Evolutionary conservation across 2,329 filamentous ascomycete species (phyloP).

Genomic region (Botrytis pseudocinerea): DNA sequence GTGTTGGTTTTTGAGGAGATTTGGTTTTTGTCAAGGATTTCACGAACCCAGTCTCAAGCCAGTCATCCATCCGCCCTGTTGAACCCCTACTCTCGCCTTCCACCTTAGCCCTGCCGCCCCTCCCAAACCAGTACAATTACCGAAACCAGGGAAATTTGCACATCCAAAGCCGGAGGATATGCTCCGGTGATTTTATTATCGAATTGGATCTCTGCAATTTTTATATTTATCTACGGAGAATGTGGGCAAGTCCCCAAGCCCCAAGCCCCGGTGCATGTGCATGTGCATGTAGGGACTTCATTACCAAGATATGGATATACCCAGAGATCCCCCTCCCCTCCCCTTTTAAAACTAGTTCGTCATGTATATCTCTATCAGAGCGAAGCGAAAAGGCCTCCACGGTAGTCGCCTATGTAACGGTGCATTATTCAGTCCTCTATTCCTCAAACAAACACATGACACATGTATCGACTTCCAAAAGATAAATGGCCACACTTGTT

Average conservation of each 20-base stretch:
- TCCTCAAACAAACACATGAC: no score
- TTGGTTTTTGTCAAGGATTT: conserved; percentile 17
- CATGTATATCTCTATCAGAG: not conserved
- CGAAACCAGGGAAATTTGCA: not conserved
- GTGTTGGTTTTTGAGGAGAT: not conserved
- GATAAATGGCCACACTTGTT: no score
- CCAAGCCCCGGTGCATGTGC: not conserved
- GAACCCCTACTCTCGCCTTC: not conserved
- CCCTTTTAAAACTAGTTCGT: no score
- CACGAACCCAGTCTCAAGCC: no score
- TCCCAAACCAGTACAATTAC: conserved; percentile 3
- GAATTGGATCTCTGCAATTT: not conserved
- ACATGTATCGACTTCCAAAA: no score
- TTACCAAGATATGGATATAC: no score
- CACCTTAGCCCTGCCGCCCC: not conserved
- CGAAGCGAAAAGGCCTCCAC: not conserved
- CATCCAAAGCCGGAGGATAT: not conserved
- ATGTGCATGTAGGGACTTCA: not conserved
- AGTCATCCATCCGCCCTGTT: not conserved
- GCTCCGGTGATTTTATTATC: conserved; percentile 1
- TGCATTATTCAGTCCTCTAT: no score
- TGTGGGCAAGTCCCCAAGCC: not conserved
- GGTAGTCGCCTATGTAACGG: not conserved
- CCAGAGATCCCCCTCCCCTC: no score
- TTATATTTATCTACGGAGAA: not conserved